Conservation (phyloP, 495 filamentous ascomycete species). For the Hypoxylon lienhwacheense region DNA sequence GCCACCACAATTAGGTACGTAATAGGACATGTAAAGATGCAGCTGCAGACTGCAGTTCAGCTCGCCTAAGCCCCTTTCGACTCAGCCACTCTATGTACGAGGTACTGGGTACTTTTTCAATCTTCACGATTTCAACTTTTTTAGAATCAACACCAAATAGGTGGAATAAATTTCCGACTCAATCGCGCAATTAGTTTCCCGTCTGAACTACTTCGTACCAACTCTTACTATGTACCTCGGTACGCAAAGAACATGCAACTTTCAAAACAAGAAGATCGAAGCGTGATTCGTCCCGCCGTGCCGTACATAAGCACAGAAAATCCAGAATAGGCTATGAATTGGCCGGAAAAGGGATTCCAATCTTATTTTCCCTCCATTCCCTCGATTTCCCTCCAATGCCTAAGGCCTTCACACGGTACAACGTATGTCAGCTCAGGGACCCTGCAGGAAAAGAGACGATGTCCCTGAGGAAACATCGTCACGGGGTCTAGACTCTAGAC, state of each 20-base stretch:
- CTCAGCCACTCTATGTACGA: conserved; percentile 15
- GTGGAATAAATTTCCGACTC: too few species aligned
- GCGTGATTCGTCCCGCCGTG: conserved; percentile 9
- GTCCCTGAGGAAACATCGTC: conserved; percentile 21
- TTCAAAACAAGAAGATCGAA: background rate
- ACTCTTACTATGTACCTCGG: too few species aligned
- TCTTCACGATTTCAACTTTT: too few species aligned
- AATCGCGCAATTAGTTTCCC: background rate
- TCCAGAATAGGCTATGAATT: conserved; percentile 11
- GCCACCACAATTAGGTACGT: too few species aligned
- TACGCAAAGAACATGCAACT: background rate
- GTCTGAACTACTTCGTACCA: too few species aligned
- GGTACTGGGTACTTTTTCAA: conserved; percentile 17
- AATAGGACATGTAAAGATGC: too few species aligned
- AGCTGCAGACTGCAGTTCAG: background rate
- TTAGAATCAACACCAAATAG: too few species aligned
- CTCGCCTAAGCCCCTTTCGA: conserved; percentile 8
- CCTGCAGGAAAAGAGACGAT: conserved; percentile 8
- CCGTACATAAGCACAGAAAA: conserved; percentile 8
- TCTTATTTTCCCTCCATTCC: background rate
- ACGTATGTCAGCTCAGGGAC: too few species aligned
- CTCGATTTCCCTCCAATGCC: background rate
- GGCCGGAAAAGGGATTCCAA: background rate
- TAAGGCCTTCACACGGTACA: background rate
- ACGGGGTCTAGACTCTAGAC: too few species aligned